Percentiles rank a stretch among this genome's conserved stretches.
phyloP scores from a whole-genome alignment of 1,139 yeast genomes.

The Geotrichum australiense region DNA sequence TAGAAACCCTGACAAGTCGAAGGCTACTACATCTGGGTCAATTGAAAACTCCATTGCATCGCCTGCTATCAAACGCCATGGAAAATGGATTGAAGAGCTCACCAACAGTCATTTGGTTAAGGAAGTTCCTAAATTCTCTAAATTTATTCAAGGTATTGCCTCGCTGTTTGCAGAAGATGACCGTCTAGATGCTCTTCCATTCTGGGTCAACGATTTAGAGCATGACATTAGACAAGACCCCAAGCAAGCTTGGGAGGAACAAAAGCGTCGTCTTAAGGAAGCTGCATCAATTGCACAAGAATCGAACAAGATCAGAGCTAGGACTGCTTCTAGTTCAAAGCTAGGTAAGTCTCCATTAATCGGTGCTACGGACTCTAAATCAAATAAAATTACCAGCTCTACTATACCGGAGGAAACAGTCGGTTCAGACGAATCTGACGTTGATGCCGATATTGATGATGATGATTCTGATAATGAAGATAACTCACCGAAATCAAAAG shows the following conservation, averaged over 20 bases:
- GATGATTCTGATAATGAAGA: conserved; percentile 27
- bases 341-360: conserved; percentile 13
- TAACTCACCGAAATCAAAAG: conserved; percentile 8
- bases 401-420: conserved; percentile 19
- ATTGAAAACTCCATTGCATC: conserved; percentile 13
- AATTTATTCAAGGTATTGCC: conserved; percentile 87
- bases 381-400: conserved; percentile 12
- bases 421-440: conserved; percentile 33
- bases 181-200: conserved; percentile 80
- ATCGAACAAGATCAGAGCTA: conserved; percentile 19
- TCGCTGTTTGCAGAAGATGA: conserved; percentile 84
- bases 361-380: conserved; percentile 16
- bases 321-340: conserved; percentile 10
- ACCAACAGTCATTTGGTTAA: conserved; percentile 77
- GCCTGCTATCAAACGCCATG: conserved; percentile 41
- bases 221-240: conserved; percentile 71
- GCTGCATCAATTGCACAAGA: conserved; percentile 22
- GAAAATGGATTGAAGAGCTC: conserved; percentile 83
- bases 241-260: conserved; percentile 60
- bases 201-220: conserved; percentile 92
- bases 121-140: conserved; percentile 85
- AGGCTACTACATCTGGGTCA: conserved; percentile 18
- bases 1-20: conserved; percentile 12
- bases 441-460: conserved; percentile 24
- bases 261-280: conserved; percentile 25